Base-by-base conservation (phyloP, 495 filamentous ascomycete species). In the Apodospora peruviana region DNA sequence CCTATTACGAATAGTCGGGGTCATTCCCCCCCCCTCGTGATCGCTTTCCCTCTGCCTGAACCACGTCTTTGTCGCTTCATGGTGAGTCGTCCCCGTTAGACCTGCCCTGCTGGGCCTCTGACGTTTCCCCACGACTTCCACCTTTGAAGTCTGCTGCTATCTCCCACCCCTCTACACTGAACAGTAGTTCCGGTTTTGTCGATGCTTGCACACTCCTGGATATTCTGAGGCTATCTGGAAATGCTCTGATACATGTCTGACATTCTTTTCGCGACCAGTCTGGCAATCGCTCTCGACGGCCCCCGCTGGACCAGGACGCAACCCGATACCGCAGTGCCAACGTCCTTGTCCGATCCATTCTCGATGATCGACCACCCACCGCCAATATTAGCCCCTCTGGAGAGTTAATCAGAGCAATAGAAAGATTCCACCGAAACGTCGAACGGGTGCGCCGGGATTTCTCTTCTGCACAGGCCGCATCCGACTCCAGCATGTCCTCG, bases 261-360 rank as follows among this genome's bases (percentile, higher is more conserved):
- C 48, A 2, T 38, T 39, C 18, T 32, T 24, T 10, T 40, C 14
- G 48, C 27, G 7, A 24, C 8, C 56, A 86, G 82, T 84, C 81
- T 61, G 76, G 75, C 49, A 80, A 81, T 64, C 75, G 75, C 59
- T 75, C 80, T 60, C 73, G 75, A 54, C 78, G 72, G 45, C 69
- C 76, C 36, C 70, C 77, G 42, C 74, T 74, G 29, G 45, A 69
- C 44, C 71, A 74, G 23, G 45, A 69, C 44, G 70, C 52, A 46
- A 47, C 51, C 34, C 48, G 50, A 38, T 67, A 55, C 50, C 61
- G 59, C 55, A 66, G 59, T n/a, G 68, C 67, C 44, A 63, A 74
- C 52, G 69, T 67, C 35, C 70, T 68, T 19, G 53, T 68, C 50
- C 55, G 49, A 22, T 60, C 57, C 41, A 65, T 69, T 34, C 59